phyloP scores from a whole-genome alignment of 495 filamentous ascomycete species.

The Venustampulla echinocandica region DNA sequence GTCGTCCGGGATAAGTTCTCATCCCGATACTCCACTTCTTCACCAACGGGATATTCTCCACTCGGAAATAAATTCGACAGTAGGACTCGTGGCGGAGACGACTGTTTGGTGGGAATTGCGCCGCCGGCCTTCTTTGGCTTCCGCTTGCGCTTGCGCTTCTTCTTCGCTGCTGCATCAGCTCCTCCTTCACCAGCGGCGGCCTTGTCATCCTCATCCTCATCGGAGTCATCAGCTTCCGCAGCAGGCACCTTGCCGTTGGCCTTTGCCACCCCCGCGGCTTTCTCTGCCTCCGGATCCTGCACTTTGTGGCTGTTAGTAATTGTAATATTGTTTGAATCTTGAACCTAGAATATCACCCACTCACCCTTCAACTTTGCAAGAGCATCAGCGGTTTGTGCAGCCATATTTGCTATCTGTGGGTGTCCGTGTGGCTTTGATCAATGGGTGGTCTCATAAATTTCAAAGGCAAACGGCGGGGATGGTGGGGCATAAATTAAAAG shows the following conservation, averaged over 20 bases:
- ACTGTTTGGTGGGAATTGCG: constrained; percentile 68
- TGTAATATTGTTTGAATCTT: constrained; percentile 8
- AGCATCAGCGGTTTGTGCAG: constrained; percentile 42
- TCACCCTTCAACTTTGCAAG: constrained; percentile 44
- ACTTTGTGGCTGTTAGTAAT: constrained; percentile 23
- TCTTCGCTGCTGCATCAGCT: constrained; percentile 33
- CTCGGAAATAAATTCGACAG: constrained; percentile 70
- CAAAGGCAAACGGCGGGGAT: no score
- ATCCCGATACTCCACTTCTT: constrained; percentile 68
- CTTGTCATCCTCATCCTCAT: constrained; percentile 50
- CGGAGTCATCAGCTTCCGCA: constrained; percentile 54
- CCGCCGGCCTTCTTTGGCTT: constrained; percentile 75
- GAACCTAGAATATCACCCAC: no score
- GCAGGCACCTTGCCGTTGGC: constrained; percentile 44
- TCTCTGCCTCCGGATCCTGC: constrained; percentile 15
- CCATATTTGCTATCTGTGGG: constrained; percentile 37
- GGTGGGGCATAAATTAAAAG: no score
- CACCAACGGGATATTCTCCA: constrained; percentile 65
- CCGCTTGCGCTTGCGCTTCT: constrained; percentile 60
- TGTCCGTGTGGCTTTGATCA: no score
- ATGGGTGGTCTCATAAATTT: no score
- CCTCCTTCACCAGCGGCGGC: constrained; percentile 25
- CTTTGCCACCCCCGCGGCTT: constrained; percentile 26
- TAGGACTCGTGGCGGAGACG: constrained; percentile 65
- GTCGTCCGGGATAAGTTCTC: constrained; percentile 79